phyloP scores from a whole-genome alignment of 2,329 filamentous ascomycete species.

The Fusarium humuli region DNA sequence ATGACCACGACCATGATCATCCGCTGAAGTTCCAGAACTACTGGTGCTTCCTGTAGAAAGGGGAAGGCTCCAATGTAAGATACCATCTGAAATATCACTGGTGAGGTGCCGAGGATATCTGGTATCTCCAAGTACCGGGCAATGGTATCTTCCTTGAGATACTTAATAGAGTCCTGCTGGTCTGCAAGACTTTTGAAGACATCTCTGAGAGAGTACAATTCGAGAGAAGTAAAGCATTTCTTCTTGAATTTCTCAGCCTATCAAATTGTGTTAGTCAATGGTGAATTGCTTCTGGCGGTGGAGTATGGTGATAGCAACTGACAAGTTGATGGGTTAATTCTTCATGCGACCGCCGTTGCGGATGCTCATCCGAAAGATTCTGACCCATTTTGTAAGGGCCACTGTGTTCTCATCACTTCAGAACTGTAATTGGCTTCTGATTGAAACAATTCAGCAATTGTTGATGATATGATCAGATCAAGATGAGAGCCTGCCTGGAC shows the following conservation, averaged over 20 bases:
- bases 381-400: conserved; percentile 62
- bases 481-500: conserved; percentile 24
- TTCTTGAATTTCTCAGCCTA: conserved; percentile 74
- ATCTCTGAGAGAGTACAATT: conserved; percentile 79
- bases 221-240: conserved; percentile 77
- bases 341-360: conserved; percentile 61
- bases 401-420: conserved; percentile 41
- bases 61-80: conserved; percentile 80
- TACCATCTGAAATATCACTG: conserved; percentile 77
- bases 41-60: conserved; percentile 76
- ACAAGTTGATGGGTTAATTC: conserved; percentile 65
- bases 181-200: conserved; percentile 79
- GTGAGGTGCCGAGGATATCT: conserved; percentile 73
- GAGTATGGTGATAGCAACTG: conserved; percentile 42
- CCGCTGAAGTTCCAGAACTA: conserved; percentile 75
- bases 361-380: conserved; percentile 60
- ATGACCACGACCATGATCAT: conserved; percentile 79
- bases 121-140: conserved; percentile 79
- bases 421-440: not conserved
- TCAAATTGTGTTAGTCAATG: conserved; percentile 14
- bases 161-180: conserved; percentile 68
- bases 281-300: conserved; percentile 2
- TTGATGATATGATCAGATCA: conserved; percentile 28
- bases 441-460: conserved; percentile 1
- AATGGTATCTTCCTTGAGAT: conserved; percentile 76